Conservation (phyloP, 805 yeast genomes). For the Hanseniaspora osmophila region DNA sequence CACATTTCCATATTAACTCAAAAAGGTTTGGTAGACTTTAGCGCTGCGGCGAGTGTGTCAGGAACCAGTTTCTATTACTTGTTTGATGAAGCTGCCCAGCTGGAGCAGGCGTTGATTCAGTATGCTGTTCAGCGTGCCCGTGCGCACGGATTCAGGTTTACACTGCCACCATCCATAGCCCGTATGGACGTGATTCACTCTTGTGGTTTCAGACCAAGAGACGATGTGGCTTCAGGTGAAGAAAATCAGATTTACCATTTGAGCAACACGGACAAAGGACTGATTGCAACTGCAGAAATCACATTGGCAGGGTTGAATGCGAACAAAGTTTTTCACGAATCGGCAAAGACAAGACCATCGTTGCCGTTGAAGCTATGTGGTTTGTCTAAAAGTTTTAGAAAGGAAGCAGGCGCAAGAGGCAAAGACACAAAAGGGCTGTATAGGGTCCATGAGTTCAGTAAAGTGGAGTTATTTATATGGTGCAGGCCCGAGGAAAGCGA, state of each 20-base stretch:
- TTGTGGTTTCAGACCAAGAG: constrained; percentile 92
- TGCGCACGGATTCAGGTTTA: constrained; percentile 49
- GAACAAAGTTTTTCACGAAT: constrained; percentile 25
- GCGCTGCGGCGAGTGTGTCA: constrained; percentile 56
- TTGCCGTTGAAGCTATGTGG: constrained; percentile 56
- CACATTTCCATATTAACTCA: constrained; percentile 60
- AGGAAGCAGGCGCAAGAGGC: constrained; percentile 96
- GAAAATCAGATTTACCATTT: constrained; percentile 76
- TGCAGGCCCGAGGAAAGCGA: constrained; percentile 30
- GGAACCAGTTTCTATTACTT: constrained; percentile 82
- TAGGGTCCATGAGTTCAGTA: constrained; percentile 91
- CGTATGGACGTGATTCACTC: constrained; percentile 64
- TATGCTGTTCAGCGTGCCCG: constrained; percentile 61
- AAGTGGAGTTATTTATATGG: constrained; percentile 86
- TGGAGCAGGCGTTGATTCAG: constrained; percentile 82
- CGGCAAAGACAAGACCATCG: constrained; percentile 16
- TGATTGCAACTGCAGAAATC: constrained; percentile 92
- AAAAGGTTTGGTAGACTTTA: constrained; percentile 51
- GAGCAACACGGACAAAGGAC: constrained; percentile 24
- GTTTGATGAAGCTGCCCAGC: constrained; percentile 66
- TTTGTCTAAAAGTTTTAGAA: constrained; percentile 73
- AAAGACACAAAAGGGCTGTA: constrained; percentile 83
- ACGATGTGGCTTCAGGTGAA: constrained; percentile 38
- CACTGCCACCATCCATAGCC: constrained; percentile 77
- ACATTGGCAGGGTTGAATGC: constrained; percentile 74